phyloP scores from a whole-genome alignment of 352 stramenopile species.

The Phytophthora aleatoria region DNA sequence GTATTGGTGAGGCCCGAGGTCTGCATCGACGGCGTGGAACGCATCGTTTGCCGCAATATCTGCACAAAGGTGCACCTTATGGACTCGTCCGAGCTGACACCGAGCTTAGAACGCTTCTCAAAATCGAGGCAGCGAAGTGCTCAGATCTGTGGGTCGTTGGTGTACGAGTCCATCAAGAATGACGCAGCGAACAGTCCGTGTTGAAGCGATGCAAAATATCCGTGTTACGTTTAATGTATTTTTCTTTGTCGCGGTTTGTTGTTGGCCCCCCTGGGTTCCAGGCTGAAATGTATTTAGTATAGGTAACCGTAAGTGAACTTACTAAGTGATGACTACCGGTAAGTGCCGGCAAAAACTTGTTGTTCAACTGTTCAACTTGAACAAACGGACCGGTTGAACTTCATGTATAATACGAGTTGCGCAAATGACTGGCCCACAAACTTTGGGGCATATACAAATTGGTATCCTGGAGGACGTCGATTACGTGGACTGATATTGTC shows the following conservation, averaged over 20 bases:
- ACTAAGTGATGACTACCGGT: too few species aligned
- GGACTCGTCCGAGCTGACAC: constrained; percentile 18
- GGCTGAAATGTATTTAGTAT: too few species aligned
- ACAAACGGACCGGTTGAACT: too few species aligned
- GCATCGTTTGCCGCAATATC: constrained; percentile 59
- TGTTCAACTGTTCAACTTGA: too few species aligned
- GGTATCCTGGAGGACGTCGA: background rate
- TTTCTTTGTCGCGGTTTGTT: too few species aligned
- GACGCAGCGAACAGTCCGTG: constrained; percentile 6
- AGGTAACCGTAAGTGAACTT: too few species aligned
- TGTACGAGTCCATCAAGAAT: constrained; percentile 57
- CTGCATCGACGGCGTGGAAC: constrained; percentile 51
- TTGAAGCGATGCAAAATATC: background rate
- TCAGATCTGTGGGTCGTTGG: constrained; percentile 48
- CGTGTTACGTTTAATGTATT: too few species aligned
- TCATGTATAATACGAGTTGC: too few species aligned
- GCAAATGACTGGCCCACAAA: too few species aligned
- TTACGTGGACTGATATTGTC: constrained; percentile 20
- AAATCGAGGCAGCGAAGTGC: constrained; percentile 36
- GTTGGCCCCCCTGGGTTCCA: too few species aligned
- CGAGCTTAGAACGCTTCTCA: constrained; percentile 37
- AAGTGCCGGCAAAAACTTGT: too few species aligned
- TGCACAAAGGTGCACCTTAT: constrained; percentile 60
- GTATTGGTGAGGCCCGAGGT: constrained; percentile 47
- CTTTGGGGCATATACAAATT: background rate